Conservation (phyloP, 768 basidiomycete species). For the Auricularia heimuer region DNA sequence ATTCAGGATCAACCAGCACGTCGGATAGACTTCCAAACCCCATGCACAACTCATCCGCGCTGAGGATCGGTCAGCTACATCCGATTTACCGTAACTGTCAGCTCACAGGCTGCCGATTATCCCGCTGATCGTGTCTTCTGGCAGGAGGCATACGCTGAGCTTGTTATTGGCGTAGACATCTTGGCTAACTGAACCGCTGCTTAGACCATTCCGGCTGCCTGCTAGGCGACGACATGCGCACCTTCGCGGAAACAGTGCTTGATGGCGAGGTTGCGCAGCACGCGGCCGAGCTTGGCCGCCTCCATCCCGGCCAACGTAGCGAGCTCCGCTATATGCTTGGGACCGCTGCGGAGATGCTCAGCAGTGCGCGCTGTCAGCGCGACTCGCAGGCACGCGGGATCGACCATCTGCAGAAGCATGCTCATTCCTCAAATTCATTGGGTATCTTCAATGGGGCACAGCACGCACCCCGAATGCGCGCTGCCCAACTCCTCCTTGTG, state of each 20-base stretch:
- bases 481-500: too few species aligned
- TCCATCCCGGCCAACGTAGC: slow-evolving; percentile 23
- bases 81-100: too few species aligned
- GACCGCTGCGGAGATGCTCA: neutral
- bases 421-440: too few species aligned
- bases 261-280: slow-evolving; percentile 30
- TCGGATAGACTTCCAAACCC: slow-evolving; percentile 23
- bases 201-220: neutral
- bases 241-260: slow-evolving; percentile 34
- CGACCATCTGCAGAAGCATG: neutral
- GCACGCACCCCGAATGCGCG: too few species aligned
- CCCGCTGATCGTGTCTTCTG: slow-evolving; percentile 12
- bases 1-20: slow-evolving; percentile 25
- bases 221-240: slow-evolving; percentile 6
- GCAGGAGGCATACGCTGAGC: slow-evolving; percentile 21
- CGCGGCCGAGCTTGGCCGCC: slow-evolving; percentile 26
- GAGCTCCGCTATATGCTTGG: slow-evolving; percentile 22
- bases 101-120: neutral
- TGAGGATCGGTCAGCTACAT: neutral
- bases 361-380: neutral
- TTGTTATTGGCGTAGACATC: slow-evolving; percentile 27
- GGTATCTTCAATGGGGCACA: too few species aligned
- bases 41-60: slow-evolving; percentile 14
- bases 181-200: slow-evolving; percentile 15
- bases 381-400: neutral